Evolutionary conservation across 2,329 filamentous ascomycete species (phyloP).

Genomic region (Aureobasidium sp.): DNA sequence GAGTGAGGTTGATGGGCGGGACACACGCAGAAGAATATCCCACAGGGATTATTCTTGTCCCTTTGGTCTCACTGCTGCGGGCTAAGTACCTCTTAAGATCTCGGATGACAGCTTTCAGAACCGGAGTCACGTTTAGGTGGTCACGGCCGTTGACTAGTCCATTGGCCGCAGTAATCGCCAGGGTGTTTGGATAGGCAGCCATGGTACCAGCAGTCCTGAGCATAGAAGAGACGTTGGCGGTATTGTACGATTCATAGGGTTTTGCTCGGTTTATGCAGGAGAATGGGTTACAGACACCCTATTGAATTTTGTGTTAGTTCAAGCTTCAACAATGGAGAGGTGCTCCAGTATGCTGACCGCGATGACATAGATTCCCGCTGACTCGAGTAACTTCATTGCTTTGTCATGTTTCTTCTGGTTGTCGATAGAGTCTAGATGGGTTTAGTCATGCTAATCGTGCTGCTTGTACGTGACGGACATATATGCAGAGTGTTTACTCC

Average conservation of each 20-base stretch:
- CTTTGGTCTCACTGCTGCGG: slow-evolving; percentile 1
- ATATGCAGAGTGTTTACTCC: slow-evolving; percentile 14
- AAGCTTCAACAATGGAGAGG: neutral
- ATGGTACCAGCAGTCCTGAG: slow-evolving; percentile 11
- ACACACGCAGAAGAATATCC: slow-evolving; percentile 10
- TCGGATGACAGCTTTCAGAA: slow-evolving; percentile 14
- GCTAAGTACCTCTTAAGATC: slow-evolving; percentile 15
- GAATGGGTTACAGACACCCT: neutral
- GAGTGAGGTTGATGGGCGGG: neutral
- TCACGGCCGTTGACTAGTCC: slow-evolving; percentile 10
- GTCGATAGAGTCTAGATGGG: slow-evolving; percentile 11
- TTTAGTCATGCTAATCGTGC: neutral
- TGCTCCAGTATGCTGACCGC: neutral
- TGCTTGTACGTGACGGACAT: slow-evolving; percentile 3
- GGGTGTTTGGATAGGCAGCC: slow-evolving; percentile 11
- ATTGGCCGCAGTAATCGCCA: slow-evolving; percentile 11
- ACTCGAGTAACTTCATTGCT: slow-evolving; percentile 16
- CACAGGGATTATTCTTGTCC: slow-evolving; percentile 13
- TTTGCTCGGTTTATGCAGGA: slow-evolving; percentile 4
- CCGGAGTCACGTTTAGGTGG: slow-evolving; percentile 8
- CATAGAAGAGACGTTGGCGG: neutral
- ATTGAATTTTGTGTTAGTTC: neutral
- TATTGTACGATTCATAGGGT: slow-evolving; percentile 13
- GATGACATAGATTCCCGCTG: slow-evolving; percentile 15
- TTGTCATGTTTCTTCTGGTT: slow-evolving; percentile 8